A percentile compares a stretch with the other conserved stretches of the same genome.
These are phyloP conservation scores for Butyriboletus regius DNA, from an alignment of 1,284 basidiomycete genomes.

Conservation along the genomic window DNA sequence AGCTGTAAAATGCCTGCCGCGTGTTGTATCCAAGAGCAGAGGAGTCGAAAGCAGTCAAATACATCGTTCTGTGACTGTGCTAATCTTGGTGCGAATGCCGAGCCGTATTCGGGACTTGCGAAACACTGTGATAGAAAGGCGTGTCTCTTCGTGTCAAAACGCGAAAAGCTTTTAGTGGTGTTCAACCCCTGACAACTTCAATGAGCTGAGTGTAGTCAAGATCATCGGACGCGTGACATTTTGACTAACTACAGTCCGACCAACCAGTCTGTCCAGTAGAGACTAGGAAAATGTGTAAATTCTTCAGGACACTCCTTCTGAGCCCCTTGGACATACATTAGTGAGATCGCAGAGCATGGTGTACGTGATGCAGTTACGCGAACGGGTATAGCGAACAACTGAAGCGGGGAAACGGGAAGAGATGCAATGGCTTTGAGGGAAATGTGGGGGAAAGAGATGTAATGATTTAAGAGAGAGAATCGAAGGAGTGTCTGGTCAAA, in stretches of 20 bases:
- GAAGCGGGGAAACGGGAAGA: constrained; percentile 2
- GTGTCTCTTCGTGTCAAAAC: not conserved
- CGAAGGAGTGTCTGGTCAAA: constrained; percentile 5
- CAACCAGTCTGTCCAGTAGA: not conserved
- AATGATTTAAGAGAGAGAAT: constrained; percentile 8
- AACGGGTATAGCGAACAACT: constrained; percentile 28
- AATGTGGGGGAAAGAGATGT: constrained; percentile 7
- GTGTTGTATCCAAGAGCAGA: not conserved
- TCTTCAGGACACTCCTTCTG: constrained; percentile 11
- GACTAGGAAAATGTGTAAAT: constrained; percentile 1
- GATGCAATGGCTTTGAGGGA: constrained; percentile 9
- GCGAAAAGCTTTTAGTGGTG: not conserved
- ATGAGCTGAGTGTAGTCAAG: not conserved
- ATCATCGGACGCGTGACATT: not conserved
- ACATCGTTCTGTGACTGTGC: too few relatives aligned
- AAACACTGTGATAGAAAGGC: not conserved
- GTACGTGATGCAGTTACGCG: constrained; percentile 29
- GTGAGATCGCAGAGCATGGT: constrained; percentile 27
- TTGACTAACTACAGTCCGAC: not conserved
- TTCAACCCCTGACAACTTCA: not conserved
- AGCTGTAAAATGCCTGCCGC: not conserved
- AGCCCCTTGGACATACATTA: constrained; percentile 27
- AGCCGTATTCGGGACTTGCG: not conserved
- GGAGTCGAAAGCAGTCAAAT: not conserved
- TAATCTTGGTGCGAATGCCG: too few relatives aligned